A percentile compares a stretch with the other conserved stretches of the same genome.
phyloP scores from a whole-genome alignment of 208 protist species.

The Trypanosoma melophagium region DNA sequence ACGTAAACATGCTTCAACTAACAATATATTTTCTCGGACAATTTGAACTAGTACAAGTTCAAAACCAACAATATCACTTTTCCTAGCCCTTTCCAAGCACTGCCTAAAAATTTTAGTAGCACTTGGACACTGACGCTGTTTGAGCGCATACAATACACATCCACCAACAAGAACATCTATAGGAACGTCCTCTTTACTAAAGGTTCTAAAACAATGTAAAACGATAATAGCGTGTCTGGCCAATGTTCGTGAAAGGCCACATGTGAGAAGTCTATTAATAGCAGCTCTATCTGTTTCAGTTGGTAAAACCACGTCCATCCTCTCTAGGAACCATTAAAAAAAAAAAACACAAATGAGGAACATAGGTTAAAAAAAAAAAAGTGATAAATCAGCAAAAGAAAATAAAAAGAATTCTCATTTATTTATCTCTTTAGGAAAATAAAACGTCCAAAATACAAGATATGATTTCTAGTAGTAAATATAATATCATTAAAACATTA shows the following conservation, averaged over 20 bases:
- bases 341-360: slow-evolving; percentile 1
- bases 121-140: slow-evolving; percentile 43
- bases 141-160: slow-evolving; percentile 63
- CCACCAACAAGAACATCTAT: slow-evolving; percentile 40
- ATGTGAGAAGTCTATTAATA: slow-evolving; percentile 31
- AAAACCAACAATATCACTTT: slow-evolving; percentile 57
- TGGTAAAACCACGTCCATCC: slow-evolving; percentile 11
- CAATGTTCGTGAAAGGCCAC: slow-evolving; percentile 24
- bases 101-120: slow-evolving; percentile 4
- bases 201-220: slow-evolving; percentile 29
- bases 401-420: too few species aligned
- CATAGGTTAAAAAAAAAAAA: slow-evolving; percentile 16
- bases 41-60: slow-evolving; percentile 66
- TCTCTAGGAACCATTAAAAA: background rate
- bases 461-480: too few species aligned
- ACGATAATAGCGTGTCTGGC: slow-evolving; percentile 28
- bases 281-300: slow-evolving; percentile 27
- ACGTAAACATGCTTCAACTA: slow-evolving; percentile 76
- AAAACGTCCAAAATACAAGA: too few species aligned
- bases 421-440: too few species aligned
- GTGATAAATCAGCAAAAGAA: background rate
- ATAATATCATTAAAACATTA: too few species aligned
- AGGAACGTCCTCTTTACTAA: slow-evolving; percentile 19
- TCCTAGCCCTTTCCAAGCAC: slow-evolving; percentile 22
- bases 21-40: slow-evolving; percentile 56